Evolutionary conservation across 768 basidiomycete genomes (phyloP).

Genomic region (Punctularia strigosozonata): DNA sequence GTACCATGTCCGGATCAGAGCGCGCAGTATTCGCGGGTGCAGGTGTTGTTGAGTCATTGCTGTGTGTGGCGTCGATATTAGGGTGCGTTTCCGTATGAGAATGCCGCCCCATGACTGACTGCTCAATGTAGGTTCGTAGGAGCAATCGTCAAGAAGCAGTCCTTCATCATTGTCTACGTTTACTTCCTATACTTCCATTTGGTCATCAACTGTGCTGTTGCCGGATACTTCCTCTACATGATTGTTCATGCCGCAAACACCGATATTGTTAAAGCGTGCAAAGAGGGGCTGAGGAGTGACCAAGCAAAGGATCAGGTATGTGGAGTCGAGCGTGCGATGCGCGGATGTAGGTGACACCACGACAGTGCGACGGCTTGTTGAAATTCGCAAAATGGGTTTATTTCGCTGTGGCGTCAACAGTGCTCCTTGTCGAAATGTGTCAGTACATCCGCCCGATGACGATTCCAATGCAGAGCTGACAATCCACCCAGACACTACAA

Average conservation of each 20-base stretch:
- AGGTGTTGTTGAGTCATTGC: constrained; percentile 39
- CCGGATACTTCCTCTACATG: constrained; percentile 37
- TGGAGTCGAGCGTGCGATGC: too few species aligned
- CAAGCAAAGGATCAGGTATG: constrained; percentile 28
- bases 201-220: constrained; percentile 39
- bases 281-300: constrained; percentile 27
- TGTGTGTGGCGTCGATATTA: constrained; percentile 40
- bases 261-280: constrained; percentile 33
- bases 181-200: constrained; percentile 49
- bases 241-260: constrained; percentile 33
- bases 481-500: constrained; percentile 10
- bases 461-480: too few species aligned
- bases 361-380: not conserved
- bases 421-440: not conserved
- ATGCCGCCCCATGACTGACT: constrained; percentile 3
- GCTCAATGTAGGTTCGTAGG: constrained; percentile 39
- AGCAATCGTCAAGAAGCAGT: constrained; percentile 48
- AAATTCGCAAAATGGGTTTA: not conserved
- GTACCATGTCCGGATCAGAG: constrained; percentile 18
- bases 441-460: too few species aligned
- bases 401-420: not conserved
- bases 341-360: too few species aligned
- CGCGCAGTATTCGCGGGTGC: constrained; percentile 33
- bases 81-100: constrained; percentile 30
- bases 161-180: constrained; percentile 43